A percentile compares a stretch with the other conserved stretches of the same genome.
Conservation (phyloP, 2,329 filamentous ascomycete genomes). For the Stagonosporopsis cucurbitacearum region DNA sequence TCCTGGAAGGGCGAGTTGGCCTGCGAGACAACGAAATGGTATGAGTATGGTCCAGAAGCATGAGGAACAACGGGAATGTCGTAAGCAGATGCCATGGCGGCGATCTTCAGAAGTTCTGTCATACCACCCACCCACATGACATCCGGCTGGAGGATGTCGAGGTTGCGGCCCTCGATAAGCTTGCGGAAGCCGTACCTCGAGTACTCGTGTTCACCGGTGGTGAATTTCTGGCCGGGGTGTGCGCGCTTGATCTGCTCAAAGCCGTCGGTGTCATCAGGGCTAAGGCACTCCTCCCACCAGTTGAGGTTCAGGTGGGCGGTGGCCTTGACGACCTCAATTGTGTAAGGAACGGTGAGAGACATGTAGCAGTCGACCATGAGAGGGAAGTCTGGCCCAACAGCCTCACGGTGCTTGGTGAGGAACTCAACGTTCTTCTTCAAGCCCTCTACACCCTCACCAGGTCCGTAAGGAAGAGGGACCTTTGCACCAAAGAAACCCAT, state of each 20-base stretch:
- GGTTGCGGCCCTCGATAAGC: conserved; percentile 86
- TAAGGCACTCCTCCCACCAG: conserved; percentile 97
- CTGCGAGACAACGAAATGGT: conserved; percentile 94
- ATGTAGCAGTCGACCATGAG: conserved; percentile 98
- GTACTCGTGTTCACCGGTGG: conserved; percentile 95
- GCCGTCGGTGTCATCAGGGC: conserved; percentile 89
- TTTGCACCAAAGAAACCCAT: conserved; percentile 94
- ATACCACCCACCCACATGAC: conserved; percentile 97
- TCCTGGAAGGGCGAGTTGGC: conserved; percentile 95
- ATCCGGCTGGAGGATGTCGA: conserved; percentile 94
- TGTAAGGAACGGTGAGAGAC: conserved; percentile 91
- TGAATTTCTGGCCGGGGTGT: conserved; percentile 90
- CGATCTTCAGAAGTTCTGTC: conserved; percentile 89
- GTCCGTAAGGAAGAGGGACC: conserved; percentile 86
- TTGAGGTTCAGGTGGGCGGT: conserved; percentile 86
- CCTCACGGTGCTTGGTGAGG: conserved; percentile 80
- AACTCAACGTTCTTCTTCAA: conserved; percentile 90
- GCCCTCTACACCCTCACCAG: conserved; percentile 82
- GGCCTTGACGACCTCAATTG: conserved; percentile 85
- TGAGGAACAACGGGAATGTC: conserved; percentile 96
- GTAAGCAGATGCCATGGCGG: conserved; percentile 88
- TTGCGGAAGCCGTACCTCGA: conserved; percentile 94
- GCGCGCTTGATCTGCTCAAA: conserved; percentile 89
- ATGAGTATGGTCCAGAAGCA: conserved; percentile 90
- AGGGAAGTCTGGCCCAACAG: conserved; percentile 87